These are phyloP conservation scores for Capronia coronata DNA, from an alignment of 2,329 filamentous ascomycete species.

Conservation along the genomic window DNA sequence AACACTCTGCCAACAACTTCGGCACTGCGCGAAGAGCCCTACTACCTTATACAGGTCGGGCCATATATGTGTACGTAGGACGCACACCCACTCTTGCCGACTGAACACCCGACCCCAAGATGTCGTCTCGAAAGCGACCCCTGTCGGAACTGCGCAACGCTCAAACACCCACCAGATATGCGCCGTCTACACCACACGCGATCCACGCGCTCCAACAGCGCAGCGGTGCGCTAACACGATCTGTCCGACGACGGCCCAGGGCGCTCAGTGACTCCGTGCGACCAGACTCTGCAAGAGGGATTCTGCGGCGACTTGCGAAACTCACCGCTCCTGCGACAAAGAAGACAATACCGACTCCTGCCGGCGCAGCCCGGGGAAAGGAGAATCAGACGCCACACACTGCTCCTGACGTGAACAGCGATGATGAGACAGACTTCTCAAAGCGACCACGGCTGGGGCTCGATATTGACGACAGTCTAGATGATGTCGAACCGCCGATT, in stretches of 20 bases:
- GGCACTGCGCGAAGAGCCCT: not conserved
- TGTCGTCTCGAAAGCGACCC: constrained; percentile 23
- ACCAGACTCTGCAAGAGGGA: constrained; percentile 51
- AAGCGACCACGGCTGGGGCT: constrained; percentile 38
- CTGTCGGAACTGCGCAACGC: constrained; percentile 14
- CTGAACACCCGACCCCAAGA: constrained; percentile 2
- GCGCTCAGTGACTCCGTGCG: constrained; percentile 32
- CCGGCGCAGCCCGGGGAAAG: constrained; percentile 34
- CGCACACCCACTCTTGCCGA: too few relatives aligned
- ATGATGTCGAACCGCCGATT: constrained; percentile 39
- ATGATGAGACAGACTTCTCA: constrained; percentile 43
- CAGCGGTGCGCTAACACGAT: constrained; percentile 17
- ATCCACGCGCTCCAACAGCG: constrained; percentile 50
- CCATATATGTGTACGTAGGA: too few relatives aligned
- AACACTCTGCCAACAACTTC: not conserved
- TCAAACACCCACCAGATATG: constrained; percentile 32
- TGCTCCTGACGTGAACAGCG: constrained; percentile 29
- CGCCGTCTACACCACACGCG: constrained; percentile 51
- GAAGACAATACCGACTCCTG: constrained; percentile 43
- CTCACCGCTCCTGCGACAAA: constrained; percentile 47
- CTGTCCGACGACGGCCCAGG: constrained; percentile 22
- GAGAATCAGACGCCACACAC: constrained; percentile 26
- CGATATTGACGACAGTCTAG: constrained; percentile 36
- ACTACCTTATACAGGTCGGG: too few relatives aligned
- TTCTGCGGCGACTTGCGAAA: constrained; percentile 48